phyloP scores from a whole-genome alignment of 495 filamentous ascomycete species.

The Talaromyces trachyspermus region DNA sequence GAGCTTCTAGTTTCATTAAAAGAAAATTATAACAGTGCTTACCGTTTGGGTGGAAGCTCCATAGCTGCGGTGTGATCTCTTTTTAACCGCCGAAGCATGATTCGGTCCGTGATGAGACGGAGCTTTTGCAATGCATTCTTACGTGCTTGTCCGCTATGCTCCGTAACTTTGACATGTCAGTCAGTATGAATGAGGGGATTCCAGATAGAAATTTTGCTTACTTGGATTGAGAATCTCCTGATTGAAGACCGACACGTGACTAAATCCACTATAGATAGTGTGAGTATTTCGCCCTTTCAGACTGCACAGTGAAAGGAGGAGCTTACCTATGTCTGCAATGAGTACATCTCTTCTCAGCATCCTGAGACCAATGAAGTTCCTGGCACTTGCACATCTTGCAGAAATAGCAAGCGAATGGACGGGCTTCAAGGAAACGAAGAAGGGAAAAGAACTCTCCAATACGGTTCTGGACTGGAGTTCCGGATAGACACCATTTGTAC shows the following conservation, averaged over 20 bases:
- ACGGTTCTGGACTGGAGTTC: slow-evolving; percentile 90
- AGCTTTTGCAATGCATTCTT: slow-evolving; percentile 69
- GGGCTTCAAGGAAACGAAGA: slow-evolving; percentile 78
- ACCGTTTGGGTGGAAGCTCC: slow-evolving; percentile 91
- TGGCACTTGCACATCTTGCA: slow-evolving; percentile 79
- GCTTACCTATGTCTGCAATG: slow-evolving; percentile 50
- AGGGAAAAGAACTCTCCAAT: slow-evolving; percentile 97
- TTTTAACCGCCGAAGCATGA: slow-evolving; percentile 93
- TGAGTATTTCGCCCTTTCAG: no score
- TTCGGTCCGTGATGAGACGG: slow-evolving; percentile 73
- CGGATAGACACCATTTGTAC: slow-evolving; percentile 92
- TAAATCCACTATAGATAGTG: slow-evolving; percentile 54
- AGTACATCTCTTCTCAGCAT: slow-evolving; percentile 58
- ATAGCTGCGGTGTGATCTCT: slow-evolving; percentile 83
- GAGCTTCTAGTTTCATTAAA: slow-evolving; percentile 3
- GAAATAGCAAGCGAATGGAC: slow-evolving; percentile 86
- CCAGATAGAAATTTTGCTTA: slow-evolving; percentile 17
- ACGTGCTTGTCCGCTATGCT: slow-evolving; percentile 43
- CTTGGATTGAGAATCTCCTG: slow-evolving; percentile 86
- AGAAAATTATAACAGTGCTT: slow-evolving; percentile 3
- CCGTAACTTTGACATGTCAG: slow-evolving; percentile 35
- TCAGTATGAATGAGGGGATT: neutral
- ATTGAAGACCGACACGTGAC: slow-evolving; percentile 93
- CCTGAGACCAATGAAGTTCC: slow-evolving; percentile 74
- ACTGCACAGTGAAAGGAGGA: neutral